Percentiles rank a stretch among this genome's conserved stretches.
Conservation (phyloP, 1,284 basidiomycete genomes). For the Cystobasidium slooffiae region DNA sequence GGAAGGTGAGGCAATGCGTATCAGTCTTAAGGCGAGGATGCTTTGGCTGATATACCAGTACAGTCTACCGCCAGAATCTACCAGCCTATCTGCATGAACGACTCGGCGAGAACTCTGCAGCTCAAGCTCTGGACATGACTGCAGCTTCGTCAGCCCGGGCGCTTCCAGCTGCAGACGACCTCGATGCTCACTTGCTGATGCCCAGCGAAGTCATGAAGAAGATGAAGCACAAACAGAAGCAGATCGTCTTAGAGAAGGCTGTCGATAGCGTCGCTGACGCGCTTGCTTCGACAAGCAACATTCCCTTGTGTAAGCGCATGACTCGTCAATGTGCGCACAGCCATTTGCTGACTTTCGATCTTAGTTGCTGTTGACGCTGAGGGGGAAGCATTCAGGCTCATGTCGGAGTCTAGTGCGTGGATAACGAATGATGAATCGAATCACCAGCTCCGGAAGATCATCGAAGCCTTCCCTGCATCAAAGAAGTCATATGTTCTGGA, state of each 20-base stretch:
- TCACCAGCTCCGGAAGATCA: conserved; percentile 24
- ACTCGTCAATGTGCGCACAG: not conserved
- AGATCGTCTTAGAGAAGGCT: conserved; percentile 45
- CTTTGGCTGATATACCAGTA: not conserved
- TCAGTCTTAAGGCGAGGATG: not conserved
- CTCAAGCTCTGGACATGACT: conserved; percentile 1
- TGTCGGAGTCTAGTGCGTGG: conserved; percentile 48
- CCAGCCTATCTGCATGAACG: conserved; percentile 45
- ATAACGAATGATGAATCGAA: conserved; percentile 36
- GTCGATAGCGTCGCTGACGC: conserved; percentile 45
- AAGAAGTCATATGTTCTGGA: conserved; percentile 33
- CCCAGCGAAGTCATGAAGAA: conserved; percentile 49
- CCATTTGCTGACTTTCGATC: not conserved
- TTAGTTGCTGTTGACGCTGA: conserved; percentile 52
- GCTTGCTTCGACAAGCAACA: not conserved
- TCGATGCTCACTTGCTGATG: conserved; percentile 46
- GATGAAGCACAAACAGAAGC: conserved; percentile 50
- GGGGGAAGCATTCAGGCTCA: conserved; percentile 47
- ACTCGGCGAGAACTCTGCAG: conserved; percentile 39
- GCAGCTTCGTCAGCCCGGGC: conserved; percentile 2
- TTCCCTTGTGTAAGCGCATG: conserved; percentile 27
- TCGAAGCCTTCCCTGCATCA: conserved; percentile 31
- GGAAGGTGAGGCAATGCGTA: conserved; percentile 7
- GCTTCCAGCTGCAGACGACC: conserved; percentile 34
- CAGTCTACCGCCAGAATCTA: conserved; percentile 50